phyloP scores from a whole-genome alignment of 208 protist genomes.

The Leishmania arabica region DNA sequence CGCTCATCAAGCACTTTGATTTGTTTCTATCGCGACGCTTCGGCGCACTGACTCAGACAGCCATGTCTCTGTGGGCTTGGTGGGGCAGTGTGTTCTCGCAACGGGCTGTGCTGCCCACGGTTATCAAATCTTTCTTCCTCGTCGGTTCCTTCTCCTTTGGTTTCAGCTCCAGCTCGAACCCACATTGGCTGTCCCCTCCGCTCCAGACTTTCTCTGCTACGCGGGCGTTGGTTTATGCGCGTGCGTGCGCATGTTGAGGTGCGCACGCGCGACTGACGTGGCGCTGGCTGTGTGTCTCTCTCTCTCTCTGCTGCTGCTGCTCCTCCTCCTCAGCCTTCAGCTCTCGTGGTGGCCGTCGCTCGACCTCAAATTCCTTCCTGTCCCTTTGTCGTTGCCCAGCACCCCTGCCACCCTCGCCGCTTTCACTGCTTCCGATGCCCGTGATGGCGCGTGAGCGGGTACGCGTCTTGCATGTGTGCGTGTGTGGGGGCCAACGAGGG shows the following conservation, averaged over 20 bases:
- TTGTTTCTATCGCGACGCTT: neutral
- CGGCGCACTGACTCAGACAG: neutral
- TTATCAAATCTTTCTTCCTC: neutral
- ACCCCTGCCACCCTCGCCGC: neutral
- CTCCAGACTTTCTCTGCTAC: neutral
- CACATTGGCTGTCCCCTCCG: neutral
- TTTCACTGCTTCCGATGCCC: neutral
- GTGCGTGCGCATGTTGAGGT: neutral
- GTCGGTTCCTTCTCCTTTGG: neutral
- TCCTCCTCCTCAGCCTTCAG: neutral
- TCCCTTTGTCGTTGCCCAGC: neutral
- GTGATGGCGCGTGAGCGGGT: neutral
- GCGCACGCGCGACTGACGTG: too few relatives aligned
- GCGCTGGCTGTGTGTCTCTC: neutral
- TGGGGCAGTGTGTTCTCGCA: neutral
- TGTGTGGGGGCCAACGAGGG: neutral
- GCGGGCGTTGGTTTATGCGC: neutral
- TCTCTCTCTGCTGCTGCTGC: neutral
- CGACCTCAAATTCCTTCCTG: neutral
- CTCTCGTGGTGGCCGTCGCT: neutral
- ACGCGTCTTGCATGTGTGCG: neutral
- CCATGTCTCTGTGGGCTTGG: neutral
- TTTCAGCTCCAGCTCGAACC: neutral
- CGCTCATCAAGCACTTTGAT: neutral
- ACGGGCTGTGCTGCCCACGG: neutral